Evolutionary conservation across 129 eudicot species (phyloP).

Genomic region (Flaveria linearis): DNA sequence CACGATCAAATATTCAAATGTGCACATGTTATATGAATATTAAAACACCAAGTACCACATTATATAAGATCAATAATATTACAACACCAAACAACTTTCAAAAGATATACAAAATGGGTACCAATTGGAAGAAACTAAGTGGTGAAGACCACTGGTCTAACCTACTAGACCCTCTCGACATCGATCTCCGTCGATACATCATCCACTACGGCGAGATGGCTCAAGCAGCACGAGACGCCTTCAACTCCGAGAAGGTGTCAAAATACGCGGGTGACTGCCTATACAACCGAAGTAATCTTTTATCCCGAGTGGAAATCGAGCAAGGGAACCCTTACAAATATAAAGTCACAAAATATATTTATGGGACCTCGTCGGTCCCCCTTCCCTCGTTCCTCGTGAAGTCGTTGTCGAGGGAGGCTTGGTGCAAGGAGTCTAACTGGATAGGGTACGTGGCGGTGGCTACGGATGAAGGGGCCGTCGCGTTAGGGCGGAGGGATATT

Average conservation of each 20-base stretch:
- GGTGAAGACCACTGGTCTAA: conserved; percentile 63
- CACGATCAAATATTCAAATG: neutral
- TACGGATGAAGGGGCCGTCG: conserved; percentile 65
- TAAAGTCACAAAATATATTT: conserved; percentile 65
- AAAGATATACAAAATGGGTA: conserved; percentile 17
- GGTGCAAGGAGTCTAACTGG: conserved; percentile 92
- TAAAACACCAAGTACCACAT: too few species aligned
- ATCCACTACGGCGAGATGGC: conserved; percentile 81
- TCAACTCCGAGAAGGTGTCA: conserved; percentile 56
- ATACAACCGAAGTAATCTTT: conserved; percentile 40
- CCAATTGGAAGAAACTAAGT: conserved; percentile 65
- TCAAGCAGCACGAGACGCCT: conserved; percentile 65
- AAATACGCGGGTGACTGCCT: conserved; percentile 62
- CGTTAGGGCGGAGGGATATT: conserved; percentile 80
- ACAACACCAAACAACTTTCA: neutral
- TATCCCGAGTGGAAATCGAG: conserved; percentile 51
- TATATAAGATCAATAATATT: neutral
- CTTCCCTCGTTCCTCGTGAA: conserved; percentile 63
- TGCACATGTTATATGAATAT: neutral
- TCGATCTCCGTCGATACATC: conserved; percentile 69
- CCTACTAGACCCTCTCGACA: conserved; percentile 65
- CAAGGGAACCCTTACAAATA: conserved; percentile 61
- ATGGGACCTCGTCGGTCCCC: conserved; percentile 53
- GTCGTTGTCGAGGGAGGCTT: conserved; percentile 81
- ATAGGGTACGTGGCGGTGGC: conserved; percentile 95